Base-by-base conservation (phyloP, 805 yeast species). In the Candida loeiensis region DNA sequence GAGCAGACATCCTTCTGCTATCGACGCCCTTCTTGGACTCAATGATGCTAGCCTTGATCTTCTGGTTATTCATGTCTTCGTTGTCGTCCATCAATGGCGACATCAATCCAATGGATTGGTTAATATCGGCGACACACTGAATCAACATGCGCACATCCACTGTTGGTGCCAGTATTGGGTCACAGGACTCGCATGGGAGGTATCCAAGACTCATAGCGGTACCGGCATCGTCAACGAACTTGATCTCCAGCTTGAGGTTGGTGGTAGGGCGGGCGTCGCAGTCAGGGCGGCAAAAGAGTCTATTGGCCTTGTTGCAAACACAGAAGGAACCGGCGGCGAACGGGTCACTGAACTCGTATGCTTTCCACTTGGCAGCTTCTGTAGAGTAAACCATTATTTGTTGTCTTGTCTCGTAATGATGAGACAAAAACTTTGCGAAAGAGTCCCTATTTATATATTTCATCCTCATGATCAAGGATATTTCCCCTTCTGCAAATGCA, bases 291-390 rank as follows among this genome's bases (percentile, higher is more conserved):
- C 89, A 82, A 37, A 75, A 72, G n/a, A 51, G 48, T 40, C 64
- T 63, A 18, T 58, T 58, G 21, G 60, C 55, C 43, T 63, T 63
- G 54, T 73, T 70, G 49, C 79, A 69, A 16, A 78, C 82, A 36
- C 66, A 60, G 48, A 82, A 82, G 18, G 76, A 61, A 30, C 74
- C 75, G 0, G 82, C 73, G 9, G 85, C 82, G 49, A 77, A 77
- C 1, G 87, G 85, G 51, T 81, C 87, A 44, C 74, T 66, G 56
- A 77, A 77, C 51, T 78, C 80, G 56, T 77, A 80, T 1, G 85
- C 85, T 38, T 72, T 76, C 82, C 82, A 76, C 51, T 70, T 77
- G 29, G 74, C 57, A 11, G 62, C 53, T 30, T 73, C 76, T 4
- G 73, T 55, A 1, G 67, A 55, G 53, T 74, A 74, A 3, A 37